Base-by-base conservation (phyloP, 371 early-diverging fungal genomes). In the Entomophthora muscae region DNA sequence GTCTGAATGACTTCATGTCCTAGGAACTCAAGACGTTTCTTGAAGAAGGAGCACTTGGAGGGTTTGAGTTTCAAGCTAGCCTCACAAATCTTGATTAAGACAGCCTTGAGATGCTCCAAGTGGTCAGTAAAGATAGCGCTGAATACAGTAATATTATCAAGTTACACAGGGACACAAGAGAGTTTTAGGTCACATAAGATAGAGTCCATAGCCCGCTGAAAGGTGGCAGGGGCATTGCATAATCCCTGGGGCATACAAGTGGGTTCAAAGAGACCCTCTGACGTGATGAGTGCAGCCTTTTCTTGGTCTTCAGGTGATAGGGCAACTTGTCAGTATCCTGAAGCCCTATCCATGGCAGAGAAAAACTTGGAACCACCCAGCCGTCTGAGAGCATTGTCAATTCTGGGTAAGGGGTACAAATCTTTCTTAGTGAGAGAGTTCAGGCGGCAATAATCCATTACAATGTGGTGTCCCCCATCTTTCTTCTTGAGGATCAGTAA, bases 221-320 rank as follows among this genome's bases (percentile, higher is more conserved):
- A 75, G 0, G 70, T 67, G 22, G 73, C 67, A 0, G 77, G 77
- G 2, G 72, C 73, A 53, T 69, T 72, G 52, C 65, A 67, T 0
- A 74, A 52, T 1, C 75, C 77, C 57, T 73, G 70, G 0, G 71
- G 72, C 68, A 75, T 68, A 0, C 74, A 0, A 61, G 66, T 23
- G 76, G 64, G 79, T 56, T 78, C 71, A 64, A 65, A 83, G 0
- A 66, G 65, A 0, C 80, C 78, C 21, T 61, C 67, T 1, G 68
- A 57, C 0, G 78, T 74, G 0, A 70, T 58, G 67, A 84, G 81
- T 1, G 81, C 78, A 0, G 82, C 81, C 29, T 81, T 77, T 10
- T 66, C 58, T 1, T 67, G 59, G 51, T 73, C 69, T 0, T 64
- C 64, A 7, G 32, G 27, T 0, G 59, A 26, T 26, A 78, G 57